Evolutionary conservation across 2,329 filamentous ascomycete genomes (phyloP).

Genomic region (Aspergillus pseudonomiae): DNA sequence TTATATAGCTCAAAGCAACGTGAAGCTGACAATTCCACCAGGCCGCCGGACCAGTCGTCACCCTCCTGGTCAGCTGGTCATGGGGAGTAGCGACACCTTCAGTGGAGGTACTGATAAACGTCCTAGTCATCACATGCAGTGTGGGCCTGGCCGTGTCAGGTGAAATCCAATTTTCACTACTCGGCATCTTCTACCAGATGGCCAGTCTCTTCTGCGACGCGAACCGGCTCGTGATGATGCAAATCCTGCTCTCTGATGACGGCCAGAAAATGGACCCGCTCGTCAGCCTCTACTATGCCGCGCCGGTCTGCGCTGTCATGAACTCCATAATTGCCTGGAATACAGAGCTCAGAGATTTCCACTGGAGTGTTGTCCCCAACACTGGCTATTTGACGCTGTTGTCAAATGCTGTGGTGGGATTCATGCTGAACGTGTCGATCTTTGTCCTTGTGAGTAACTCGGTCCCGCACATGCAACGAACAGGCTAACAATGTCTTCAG

Average conservation of each 20-base stretch:
- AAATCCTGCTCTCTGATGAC: constrained; percentile 71
- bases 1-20: not conserved
- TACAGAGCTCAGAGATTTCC: constrained; percentile 63
- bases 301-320: constrained; percentile 77
- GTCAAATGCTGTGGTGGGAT: constrained; percentile 74
- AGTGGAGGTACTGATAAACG: constrained; percentile 81
- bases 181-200: constrained; percentile 67
- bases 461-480: not conserved
- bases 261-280: constrained; percentile 84
- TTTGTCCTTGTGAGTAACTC: constrained; percentile 70
- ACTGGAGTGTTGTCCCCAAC: constrained; percentile 1
- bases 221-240: constrained; percentile 77
- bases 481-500: constrained; percentile 44
- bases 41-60: constrained; percentile 92
- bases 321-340: constrained; percentile 69
- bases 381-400: constrained; percentile 55
- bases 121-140: constrained; percentile 87
- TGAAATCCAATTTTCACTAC: constrained; percentile 78
- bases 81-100: constrained; percentile 79
- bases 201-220: constrained; percentile 77
- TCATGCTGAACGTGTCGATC: constrained; percentile 77
- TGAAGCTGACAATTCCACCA: constrained; percentile 34
- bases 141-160: constrained; percentile 89
- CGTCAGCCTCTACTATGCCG: constrained; percentile 86
- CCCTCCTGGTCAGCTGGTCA: constrained; percentile 81